Base-by-base conservation (phyloP, 768 basidiomycete genomes). In the Russula dissimulans region DNA sequence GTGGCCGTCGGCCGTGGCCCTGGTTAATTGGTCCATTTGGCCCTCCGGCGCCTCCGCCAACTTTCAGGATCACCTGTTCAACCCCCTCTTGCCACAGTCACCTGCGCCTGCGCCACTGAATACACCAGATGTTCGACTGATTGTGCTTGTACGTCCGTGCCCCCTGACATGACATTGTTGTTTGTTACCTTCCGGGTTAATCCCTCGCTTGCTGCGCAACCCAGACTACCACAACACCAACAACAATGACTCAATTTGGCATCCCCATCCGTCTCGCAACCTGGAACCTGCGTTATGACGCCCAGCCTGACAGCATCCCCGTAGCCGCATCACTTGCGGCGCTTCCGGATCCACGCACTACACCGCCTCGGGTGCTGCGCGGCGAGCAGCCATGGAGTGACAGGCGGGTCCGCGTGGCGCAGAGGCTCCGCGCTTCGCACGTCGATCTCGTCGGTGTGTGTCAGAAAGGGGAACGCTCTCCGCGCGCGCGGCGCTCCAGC, bases 221-320 rank as follows among this genome's bases (percentile, higher is more conserved):
- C 36, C 12, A 38, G 8, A 12, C 7, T 38, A 38, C 36, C 9
- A 38, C 36, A 12, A 12, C 39, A 14, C 11, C 9, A 41, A 14
- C 39, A 41, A 4, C 39, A 41, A 41, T 41, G 39, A 2, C 39
- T 43, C 43, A n/a, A 43, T 14, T 18, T 43, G n/a, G 43, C 43
- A 43, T 17, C 22, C 39, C 47, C 32, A 11, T 65, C 38, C 62
- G 65, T 11, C 4, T 81, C 46, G 74, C 74, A 11, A 75, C 79
- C 0, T 82, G 77, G 69, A 83, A 83, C 69, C 67, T 83, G 39
- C 79, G 82, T 17, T 82, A 74, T 64, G 81, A 83, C 69, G 76
- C 75, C 17, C 70, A 72, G 65, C 79, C 80, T n/a, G 74, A 82
- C 69, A 74, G 69, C 52, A 77, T 80, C 41, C 73, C 78, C 11